These are phyloP conservation scores for Macrolepiota fuliginosa DNA, from an alignment of 768 basidiomycete genomes.

Conservation along the genomic window DNA sequence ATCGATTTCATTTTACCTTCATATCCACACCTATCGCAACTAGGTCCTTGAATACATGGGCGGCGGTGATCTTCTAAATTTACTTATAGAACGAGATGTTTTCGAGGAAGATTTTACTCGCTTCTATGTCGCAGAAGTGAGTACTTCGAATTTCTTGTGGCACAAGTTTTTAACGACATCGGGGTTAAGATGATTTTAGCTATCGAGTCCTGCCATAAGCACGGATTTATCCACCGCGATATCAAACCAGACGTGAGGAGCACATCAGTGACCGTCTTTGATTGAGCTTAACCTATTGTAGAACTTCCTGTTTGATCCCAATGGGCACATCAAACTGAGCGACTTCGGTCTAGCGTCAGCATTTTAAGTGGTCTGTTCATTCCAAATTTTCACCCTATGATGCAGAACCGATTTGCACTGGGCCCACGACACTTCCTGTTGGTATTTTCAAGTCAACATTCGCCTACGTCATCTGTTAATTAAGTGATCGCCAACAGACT, in stretches of 20 bases:
- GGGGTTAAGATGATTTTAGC: constrained; percentile 82
- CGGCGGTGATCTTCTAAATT: constrained; percentile 93
- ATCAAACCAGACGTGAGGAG: constrained; percentile 87
- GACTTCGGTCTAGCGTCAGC: constrained; percentile 96
- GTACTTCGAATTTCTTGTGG: constrained; percentile 13
- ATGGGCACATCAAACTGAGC: constrained; percentile 92
- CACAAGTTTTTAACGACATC: constrained; percentile 16
- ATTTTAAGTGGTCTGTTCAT: constrained; percentile 19
- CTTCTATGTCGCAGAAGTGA: constrained; percentile 93
- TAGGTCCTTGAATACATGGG: constrained; percentile 95
- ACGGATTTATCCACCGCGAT: constrained; percentile 97
- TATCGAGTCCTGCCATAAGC: constrained; percentile 89
- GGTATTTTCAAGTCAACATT: constrained; percentile 19
- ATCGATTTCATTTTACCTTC: constrained; percentile 51
- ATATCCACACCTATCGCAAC: constrained; percentile 25
- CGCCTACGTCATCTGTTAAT: constrained; percentile 14
- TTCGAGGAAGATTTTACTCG: constrained; percentile 90
- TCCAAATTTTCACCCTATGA: constrained; percentile 16
- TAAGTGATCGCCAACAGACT: constrained; percentile 53
- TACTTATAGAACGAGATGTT: constrained; percentile 88
- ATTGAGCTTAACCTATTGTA: constrained; percentile 28
- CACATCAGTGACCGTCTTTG: constrained; percentile 13
- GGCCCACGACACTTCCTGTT: constrained; percentile 95
- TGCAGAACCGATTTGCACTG: constrained; percentile 88
- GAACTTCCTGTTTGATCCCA: constrained; percentile 95